Base-by-base conservation (phyloP, 2,329 filamentous ascomycete species). In the Neoscytalidium dimidiatum region DNA sequence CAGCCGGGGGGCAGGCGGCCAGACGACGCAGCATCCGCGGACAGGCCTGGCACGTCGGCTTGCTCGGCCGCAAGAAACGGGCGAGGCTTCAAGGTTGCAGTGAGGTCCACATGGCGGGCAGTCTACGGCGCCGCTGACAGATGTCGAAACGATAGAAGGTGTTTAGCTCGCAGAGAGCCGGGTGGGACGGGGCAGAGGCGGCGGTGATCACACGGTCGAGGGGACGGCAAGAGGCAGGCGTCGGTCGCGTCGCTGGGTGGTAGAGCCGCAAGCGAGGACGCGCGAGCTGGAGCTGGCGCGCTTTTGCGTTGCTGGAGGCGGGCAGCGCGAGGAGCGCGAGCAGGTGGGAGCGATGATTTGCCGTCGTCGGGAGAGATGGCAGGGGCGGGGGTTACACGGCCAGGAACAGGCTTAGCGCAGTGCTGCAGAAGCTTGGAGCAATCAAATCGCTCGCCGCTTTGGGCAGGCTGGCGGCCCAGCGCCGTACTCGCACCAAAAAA, bases 371-470 rank as follows among this genome's bases (percentile, higher is more conserved):
- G 13, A 23, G 33, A 26, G 26, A 19, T 43, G 23, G 53, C 53
- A 57, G 53, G 53, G 38, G 35, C 3, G 21, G 21, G 4, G n/a
- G n/a, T n/a, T n/a, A n/a, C n/a, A 26, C 2, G 23, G 35, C 14
- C 53, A 60, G 56, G 56, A 60, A 60, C 56, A 60, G 56, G 56
- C 56, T 13, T 60, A 60, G 56, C 56, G 41, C 56, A 2, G 26
- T 8, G 19, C 19, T n/a, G 5, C 8, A 9, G 11, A 14, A 26
- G 48, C 48, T 17, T 41, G 52, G 6, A 28, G 31, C 52, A 56
- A 41, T 41, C 31, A 43, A 19, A 43, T 35, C 53, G 29, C 52
- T 33, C 33, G 35, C 52, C 52, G 33, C 35, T 17, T n/a, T 51
- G 46, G 26, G 46, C 23, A 8, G 23, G 1, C 14, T 4, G 46